Conservation (phyloP, 495 filamentous ascomycete species). For the Aspergillus ellipticus region DNA sequence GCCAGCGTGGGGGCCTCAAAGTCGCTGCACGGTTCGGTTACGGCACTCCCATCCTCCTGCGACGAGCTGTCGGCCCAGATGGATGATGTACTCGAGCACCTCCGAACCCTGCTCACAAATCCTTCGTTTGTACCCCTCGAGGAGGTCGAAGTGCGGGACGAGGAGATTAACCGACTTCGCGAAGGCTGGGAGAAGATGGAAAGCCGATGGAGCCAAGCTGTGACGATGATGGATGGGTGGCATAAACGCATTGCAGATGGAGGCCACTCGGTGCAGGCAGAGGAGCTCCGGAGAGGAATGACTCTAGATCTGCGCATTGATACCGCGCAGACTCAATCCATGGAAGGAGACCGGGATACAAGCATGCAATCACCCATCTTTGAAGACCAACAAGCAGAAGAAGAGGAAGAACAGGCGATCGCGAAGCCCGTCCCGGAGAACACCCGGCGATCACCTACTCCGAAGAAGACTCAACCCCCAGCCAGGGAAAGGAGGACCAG, state of each 20-base stretch:
- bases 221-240: constrained; percentile 91
- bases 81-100: constrained; percentile 69
- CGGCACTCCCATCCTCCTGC: constrained; percentile 54
- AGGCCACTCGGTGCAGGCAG: constrained; percentile 75
- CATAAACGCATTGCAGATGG: constrained; percentile 74
- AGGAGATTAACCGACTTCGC: constrained; percentile 77
- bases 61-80: constrained; percentile 71
- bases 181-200: constrained; percentile 92
- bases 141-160: constrained; percentile 83
- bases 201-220: constrained; percentile 80
- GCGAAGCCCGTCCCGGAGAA: constrained; percentile 30
- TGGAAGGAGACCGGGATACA: constrained; percentile 17
- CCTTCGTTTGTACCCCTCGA: constrained; percentile 96
- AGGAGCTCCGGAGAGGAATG: constrained; percentile 77
- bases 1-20: constrained; percentile 35
- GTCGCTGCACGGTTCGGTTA: constrained; percentile 30
- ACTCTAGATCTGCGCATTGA: constrained; percentile 59
- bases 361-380: constrained; percentile 45
- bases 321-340: constrained; percentile 34
- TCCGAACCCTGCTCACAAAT: constrained; percentile 81
- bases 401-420: constrained; percentile 32
- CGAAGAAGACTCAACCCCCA: constrained; percentile 14
- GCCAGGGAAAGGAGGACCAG: constrained; percentile 12
- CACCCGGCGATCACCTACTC: background rate
- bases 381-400: constrained; percentile 50